Base-by-base conservation (phyloP, 108 stramenopile genomes). In the Cyclotella sp. region DNA sequence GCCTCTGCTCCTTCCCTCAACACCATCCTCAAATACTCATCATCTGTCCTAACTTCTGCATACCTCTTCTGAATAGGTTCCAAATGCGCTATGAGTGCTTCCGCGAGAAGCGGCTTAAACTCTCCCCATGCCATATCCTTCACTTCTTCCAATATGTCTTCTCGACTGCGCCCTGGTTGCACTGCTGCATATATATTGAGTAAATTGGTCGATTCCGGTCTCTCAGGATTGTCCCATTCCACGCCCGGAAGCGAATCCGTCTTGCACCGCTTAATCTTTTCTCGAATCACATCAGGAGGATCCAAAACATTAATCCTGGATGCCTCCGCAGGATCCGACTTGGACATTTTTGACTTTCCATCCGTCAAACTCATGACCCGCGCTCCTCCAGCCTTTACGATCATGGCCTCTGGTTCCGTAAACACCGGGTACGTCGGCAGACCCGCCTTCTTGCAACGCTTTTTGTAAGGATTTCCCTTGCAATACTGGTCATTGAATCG, bases 331-430 rank as follows among this genome's bases (percentile, higher is more conserved):
- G 95, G 86, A 65, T 97, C 98, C 24, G 85, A 87, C 81, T 99
- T 99, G 79, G 95, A 96, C 99, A 99, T 99, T 85, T 99, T 99
- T 39, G 74, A 83, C 22, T 85, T 94, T 10, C 98, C 98, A 69
- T 99, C 98, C 15, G 91, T 89, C 58, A 99, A 88, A 76, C 93
- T 95, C 99, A 99, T 99, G 29, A 99, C 87, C 10, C 99, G 96
- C 8, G 97, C 98, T 29, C 82, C 87, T 6, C 97, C 98, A 16
- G 89, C 91, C 83, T 96, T 96, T 39, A 97, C 93, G 70, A 98
- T 98, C 79, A 99, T 93, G 18, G 98, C 96, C 66, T 93, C 84
- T 18, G 98, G 98, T 77, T 96, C 97, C 22, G 87, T 77, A 76
- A 98, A 98, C 27, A 90, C 91, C 1, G 93, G 95, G 28, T 88